Evolutionary conservation across 129 eudicot genomes (phyloP).

Genomic region (Arctium lappa): DNA sequence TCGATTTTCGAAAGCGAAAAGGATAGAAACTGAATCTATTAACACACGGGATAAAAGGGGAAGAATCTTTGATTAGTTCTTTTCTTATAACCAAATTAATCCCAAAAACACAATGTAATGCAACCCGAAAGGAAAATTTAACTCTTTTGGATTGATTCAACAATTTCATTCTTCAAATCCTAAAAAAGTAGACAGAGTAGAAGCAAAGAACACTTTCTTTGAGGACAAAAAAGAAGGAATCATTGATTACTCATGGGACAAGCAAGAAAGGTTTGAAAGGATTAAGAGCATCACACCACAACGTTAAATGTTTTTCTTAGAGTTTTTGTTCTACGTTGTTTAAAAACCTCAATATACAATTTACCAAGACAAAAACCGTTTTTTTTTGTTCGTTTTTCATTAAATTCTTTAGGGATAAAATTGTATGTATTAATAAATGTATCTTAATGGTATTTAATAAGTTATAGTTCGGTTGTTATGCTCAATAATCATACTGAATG

Average conservation of each 20-base stretch:
- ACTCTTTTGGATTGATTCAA: not conserved
- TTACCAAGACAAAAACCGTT: too few species aligned
- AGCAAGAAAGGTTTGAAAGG: not conserved
- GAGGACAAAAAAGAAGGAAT: not conserved
- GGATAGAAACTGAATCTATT: not conserved
- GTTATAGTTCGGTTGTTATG: too few species aligned
- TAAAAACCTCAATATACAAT: too few species aligned
- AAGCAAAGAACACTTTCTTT: slow-evolving; percentile 18
- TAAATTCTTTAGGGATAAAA: too few species aligned
- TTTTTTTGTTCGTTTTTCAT: too few species aligned
- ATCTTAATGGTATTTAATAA: too few species aligned
- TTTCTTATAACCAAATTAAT: slow-evolving; percentile 31
- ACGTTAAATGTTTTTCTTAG: too few species aligned
- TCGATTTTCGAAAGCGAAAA: not conserved
- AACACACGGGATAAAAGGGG: not conserved
- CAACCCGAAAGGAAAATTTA: slow-evolving; percentile 7
- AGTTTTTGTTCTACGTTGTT: too few species aligned
- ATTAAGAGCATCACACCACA: too few species aligned
- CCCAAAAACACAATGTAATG: slow-evolving; percentile 21
- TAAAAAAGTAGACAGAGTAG: not conserved
- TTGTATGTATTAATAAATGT: too few species aligned
- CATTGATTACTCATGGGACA: not conserved
- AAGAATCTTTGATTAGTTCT: slow-evolving; percentile 24
- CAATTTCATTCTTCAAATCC: not conserved
- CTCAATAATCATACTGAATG: too few species aligned